Base-by-base conservation (phyloP, 345 rosid genomes). In the Ricinus communis region DNA sequence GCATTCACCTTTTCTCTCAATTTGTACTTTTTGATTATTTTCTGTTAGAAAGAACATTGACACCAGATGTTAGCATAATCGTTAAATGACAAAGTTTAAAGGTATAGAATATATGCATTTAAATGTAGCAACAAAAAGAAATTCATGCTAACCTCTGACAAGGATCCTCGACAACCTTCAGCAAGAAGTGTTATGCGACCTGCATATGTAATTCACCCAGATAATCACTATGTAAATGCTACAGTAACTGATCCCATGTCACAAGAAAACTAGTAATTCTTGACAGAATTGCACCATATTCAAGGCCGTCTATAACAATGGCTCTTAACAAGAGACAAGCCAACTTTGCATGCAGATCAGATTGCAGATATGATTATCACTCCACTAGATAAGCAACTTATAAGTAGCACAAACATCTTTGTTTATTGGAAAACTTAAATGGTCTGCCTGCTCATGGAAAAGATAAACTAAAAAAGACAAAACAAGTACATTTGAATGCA, bases 91-190 rank as follows among this genome's bases (percentile, higher is more conserved):
- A 58, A 73, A 71, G 55, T 53, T 54, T 28, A 40, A 50, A 36
- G 33, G 41, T 43, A 40, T 62, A 22, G 30, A 58, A 73, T 60
- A 36, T 12, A 50, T 19, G 3, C 18, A 33, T 64, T 62, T 31
- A 27, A 43, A 51, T 10, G 43, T 49, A 71, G 69, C 62, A 62
- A 46, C 2, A 71, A 75, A 71, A 41, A n/a, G n/a, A 70, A 73
- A 60, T 65, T 67, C 58, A 54, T 58, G 40, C 88, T 77, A 71
- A 94, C 98, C 94, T 94, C 96, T 5, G 98, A 87, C 65, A 94
- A 82, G 66, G 98, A 94, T 81, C 98, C 98, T 68, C 98, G 89
- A 76, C 97, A 94, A 71, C 98, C 98, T 74, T 94, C 98, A 45
- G 96, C 96, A 45, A 94, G 77, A 69, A 94, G 85, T 51, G 88